Evolutionary conservation across 305 asterid species (phyloP), one percentile per base, ranked within the genome.

Genomic region (Euphrasia arctica): DNA sequence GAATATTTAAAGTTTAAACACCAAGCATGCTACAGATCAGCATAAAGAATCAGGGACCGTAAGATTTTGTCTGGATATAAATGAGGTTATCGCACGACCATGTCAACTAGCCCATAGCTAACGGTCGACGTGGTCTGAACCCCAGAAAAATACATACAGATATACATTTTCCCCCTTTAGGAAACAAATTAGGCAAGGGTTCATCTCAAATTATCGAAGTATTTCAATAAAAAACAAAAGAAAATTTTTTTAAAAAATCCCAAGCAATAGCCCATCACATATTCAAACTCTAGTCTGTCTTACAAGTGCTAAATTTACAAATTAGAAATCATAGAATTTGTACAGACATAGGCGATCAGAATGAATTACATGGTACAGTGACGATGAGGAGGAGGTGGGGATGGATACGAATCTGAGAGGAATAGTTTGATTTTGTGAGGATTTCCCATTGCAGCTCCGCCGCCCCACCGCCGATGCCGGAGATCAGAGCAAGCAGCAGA

Each of bases 331-430:
- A 25, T 4, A 64, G 41, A n/a, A 66, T 64, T 32, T 50, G 64
- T 15, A 63, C 10, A 60, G 4, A 29, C 3, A 36, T 2, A 70
- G 31, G 52, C 25, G 58, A 57, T 58, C 1, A 47, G 6, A 11
- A 36, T 48, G 43, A 61, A 71, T 83, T 89, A 91, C 97, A 91
- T 64, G 98, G 98, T 50, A 89, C 80, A 34, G 97, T 87, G 66
- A 91, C 84, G 60, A 91, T 69, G 71, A 91, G 88, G 65, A 91
- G 84, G 66, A 85, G 66, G 57, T 76, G 82, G 43, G 86, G 86
- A 76, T 89, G 84, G 70, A 83, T 82, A 29, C 78, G 87, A 79
- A 89, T 87, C 75, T 81, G 89, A 22, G 92, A 79, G 42, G 95
- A 77, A 74, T 71, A 85, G 82, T 85, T 87, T 41, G 66, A 72